Conservation (phyloP, 352 stramenopile species). For the Elongisporangium undulatum region DNA sequence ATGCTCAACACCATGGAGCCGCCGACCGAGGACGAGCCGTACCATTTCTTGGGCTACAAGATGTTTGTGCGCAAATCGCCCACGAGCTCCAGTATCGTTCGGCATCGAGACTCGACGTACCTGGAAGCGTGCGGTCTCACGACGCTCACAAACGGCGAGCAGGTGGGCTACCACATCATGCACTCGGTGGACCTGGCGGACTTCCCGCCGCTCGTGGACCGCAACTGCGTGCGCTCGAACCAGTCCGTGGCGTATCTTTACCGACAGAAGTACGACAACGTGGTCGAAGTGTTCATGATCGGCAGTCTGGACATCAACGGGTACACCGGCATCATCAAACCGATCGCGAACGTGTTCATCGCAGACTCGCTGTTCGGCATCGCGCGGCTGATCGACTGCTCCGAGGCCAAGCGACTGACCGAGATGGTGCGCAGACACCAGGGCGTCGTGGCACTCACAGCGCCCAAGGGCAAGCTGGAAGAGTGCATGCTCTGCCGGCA, state of each 20-base stretch:
- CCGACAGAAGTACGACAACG: slow-evolving; percentile 38
- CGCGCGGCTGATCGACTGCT: slow-evolving; percentile 26
- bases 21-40: slow-evolving; percentile 34
- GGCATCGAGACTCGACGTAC: slow-evolving; percentile 32
- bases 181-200: slow-evolving; percentile 33
- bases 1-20: slow-evolving; percentile 46
- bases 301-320: slow-evolving; percentile 43
- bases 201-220: slow-evolving; percentile 42
- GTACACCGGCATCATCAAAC: slow-evolving; percentile 22
- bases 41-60: slow-evolving; percentile 49
- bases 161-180: slow-evolving; percentile 27
- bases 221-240: slow-evolving; percentile 51
- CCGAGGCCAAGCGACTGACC: slow-evolving; percentile 42
- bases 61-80: slow-evolving; percentile 47
- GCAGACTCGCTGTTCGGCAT: slow-evolving; percentile 29
- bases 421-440: slow-evolving; percentile 25
- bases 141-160: slow-evolving; percentile 16
- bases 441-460: slow-evolving; percentile 1
- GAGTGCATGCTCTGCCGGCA: no score
- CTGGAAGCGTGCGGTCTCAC: slow-evolving; percentile 22
- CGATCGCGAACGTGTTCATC: slow-evolving; percentile 37
- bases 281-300: slow-evolving; percentile 61
- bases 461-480: neutral
- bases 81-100: slow-evolving; percentile 19
- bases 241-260: slow-evolving; percentile 56